Evolutionary conservation across 2,329 filamentous ascomycete species (phyloP).

Genomic region (Fusarium sterilihyphosum): DNA sequence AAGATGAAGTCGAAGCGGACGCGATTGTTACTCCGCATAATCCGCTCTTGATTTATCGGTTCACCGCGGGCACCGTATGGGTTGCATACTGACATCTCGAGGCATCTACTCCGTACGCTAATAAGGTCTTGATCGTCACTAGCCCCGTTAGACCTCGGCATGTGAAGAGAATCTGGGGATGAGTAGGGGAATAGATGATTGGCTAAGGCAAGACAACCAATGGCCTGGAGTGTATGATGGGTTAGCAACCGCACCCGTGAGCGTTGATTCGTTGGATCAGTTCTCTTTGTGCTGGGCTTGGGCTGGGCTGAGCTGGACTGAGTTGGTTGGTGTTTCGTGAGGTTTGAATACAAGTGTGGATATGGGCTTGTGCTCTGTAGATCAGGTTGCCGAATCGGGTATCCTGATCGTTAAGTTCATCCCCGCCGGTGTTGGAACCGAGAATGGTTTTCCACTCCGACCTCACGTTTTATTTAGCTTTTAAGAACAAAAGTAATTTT

Average conservation of each 20-base stretch:
- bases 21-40: not conserved
- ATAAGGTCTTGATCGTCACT: not conserved
- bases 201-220: not conserved
- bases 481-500: not conserved
- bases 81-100: not conserved
- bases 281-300: not conserved
- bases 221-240: not conserved
- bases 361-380: not conserved
- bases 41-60: not conserved
- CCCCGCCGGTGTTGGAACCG: constrained; percentile 3
- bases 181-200: constrained; percentile 7
- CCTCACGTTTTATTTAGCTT: not conserved
- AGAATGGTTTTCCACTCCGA: not conserved
- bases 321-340: not conserved
- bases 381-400: constrained; percentile 29
- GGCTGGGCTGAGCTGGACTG: not conserved
- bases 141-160: constrained; percentile 2
- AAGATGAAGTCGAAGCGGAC: not conserved
- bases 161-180: constrained; percentile 21
- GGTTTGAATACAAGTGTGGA: not conserved
- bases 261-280: not conserved
- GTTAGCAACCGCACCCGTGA: not conserved
- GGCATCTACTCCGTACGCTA: not conserved
- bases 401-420: constrained; percentile 31
- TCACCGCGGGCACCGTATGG: constrained; percentile 20